Conservation (phyloP, 805 yeast genomes). For the Brettanomyces nanus region DNA sequence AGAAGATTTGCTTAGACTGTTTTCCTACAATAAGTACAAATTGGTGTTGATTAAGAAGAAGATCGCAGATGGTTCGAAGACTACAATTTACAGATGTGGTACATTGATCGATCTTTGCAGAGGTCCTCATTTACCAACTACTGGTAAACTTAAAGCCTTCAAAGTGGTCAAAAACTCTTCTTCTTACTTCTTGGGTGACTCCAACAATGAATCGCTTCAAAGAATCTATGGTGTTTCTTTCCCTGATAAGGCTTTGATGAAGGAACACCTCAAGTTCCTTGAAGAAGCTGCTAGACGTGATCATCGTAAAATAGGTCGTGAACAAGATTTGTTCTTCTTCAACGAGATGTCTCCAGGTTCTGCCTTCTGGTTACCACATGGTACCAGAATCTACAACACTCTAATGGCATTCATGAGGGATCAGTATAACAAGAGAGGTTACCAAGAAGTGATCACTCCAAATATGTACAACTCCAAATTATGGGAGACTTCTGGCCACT, state of each 20-base stretch:
- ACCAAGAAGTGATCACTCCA: slow-evolving; percentile 97
- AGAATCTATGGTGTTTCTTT: slow-evolving; percentile 96
- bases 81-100: slow-evolving; percentile 98
- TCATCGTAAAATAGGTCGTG: slow-evolving; percentile 93
- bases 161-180: slow-evolving; percentile 93
- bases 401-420: slow-evolving; percentile 69
- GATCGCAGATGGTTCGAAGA: slow-evolving; percentile 90
- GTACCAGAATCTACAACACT: slow-evolving; percentile 92
- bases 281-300: slow-evolving; percentile 95
- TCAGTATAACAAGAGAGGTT: slow-evolving; percentile 90
- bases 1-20: slow-evolving; percentile 88
- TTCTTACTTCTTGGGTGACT: slow-evolving; percentile 91
- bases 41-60: slow-evolving; percentile 77
- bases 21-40: slow-evolving; percentile 92
- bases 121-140: slow-evolving; percentile 97
- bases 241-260: slow-evolving; percentile 97
- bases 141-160: slow-evolving; percentile 92
- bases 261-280: slow-evolving; percentile 86
- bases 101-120: slow-evolving; percentile 93
- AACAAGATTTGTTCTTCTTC: slow-evolving; percentile 92
- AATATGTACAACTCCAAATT: slow-evolving; percentile 96
- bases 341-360: slow-evolving; percentile 97
- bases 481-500: slow-evolving; percentile 99
- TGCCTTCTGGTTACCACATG: slow-evolving; percentile 98
- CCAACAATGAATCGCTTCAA: slow-evolving; percentile 89